phyloP scores from a whole-genome alignment of 2,329 filamentous ascomycete genomes.

The Diplodia sapinea region DNA sequence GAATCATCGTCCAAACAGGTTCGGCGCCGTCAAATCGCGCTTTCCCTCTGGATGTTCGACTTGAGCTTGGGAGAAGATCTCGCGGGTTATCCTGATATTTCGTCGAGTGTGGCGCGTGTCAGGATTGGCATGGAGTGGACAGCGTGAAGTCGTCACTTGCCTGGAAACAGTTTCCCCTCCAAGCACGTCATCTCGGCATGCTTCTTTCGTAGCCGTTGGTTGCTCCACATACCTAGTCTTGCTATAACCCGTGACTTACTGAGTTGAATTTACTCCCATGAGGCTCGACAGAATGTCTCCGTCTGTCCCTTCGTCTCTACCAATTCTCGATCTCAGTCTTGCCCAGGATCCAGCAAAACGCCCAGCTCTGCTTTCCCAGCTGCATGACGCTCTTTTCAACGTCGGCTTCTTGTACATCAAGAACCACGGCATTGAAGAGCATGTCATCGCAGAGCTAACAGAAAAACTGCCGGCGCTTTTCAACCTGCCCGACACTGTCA shows the following conservation, averaged over 20 bases:
- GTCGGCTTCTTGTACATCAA: conserved; percentile 62
- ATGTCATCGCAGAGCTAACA: conserved; percentile 48
- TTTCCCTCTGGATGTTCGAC: background rate
- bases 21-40: background rate
- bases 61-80: background rate
- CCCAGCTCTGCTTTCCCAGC: conserved; percentile 48
- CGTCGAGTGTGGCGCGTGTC: background rate
- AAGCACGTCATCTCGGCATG: conserved; percentile 25
- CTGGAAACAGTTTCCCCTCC: background rate
- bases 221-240: background rate
- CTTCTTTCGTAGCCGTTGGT: background rate
- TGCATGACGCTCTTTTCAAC: conserved; percentile 57
- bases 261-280: background rate
- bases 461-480: conserved; percentile 54
- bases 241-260: background rate
- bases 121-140: too few relatives aligned
- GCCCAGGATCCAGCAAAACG: conserved; percentile 46
- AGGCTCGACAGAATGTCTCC: background rate
- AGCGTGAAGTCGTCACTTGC: background rate
- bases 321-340: conserved; percentile 57
- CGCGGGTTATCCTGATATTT: background rate
- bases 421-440: conserved; percentile 55
- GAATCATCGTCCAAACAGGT: background rate
- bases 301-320: conserved; percentile 44
- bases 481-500: conserved; percentile 46